A percentile compares a stretch with the other conserved stretches of the same genome.
phyloP scores from a whole-genome alignment of 768 basidiomycete species.

The Trametopsis cervina region DNA sequence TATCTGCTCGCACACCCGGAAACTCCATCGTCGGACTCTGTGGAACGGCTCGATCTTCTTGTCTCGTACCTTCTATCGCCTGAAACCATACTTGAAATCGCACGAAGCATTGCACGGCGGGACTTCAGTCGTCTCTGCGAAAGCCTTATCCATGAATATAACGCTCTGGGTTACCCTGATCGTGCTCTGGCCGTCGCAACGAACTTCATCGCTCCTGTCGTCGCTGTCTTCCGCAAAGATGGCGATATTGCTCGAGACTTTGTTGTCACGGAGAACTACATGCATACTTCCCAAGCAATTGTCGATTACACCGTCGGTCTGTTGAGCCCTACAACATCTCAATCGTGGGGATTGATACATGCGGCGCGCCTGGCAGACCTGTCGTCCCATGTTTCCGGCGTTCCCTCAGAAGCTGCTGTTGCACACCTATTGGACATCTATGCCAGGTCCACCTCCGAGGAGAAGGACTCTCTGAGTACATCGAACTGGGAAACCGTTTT shows the following conservation, averaged over 20 bases:
- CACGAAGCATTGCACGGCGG: not conserved
- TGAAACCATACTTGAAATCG: not conserved
- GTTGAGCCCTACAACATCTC: not conserved
- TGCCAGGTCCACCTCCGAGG: not conserved
- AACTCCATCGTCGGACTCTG: not conserved
- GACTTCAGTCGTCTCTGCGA: not conserved
- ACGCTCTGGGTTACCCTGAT: not conserved
- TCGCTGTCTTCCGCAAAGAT: not conserved
- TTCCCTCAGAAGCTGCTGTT: not conserved
- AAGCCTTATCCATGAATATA: constrained; percentile 2
- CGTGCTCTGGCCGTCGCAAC: not conserved
- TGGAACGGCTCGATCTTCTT: not conserved
- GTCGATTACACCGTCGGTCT: not conserved
- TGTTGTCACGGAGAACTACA: not conserved
- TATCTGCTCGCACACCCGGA: constrained; percentile 1
- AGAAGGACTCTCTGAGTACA: not conserved
- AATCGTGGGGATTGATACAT: not conserved
- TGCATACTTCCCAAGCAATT: not conserved
- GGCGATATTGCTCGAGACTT: not conserved
- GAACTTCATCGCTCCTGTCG: not conserved
- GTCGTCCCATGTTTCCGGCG: not conserved
- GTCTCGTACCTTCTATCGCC: not conserved
- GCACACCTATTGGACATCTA: not conserved
- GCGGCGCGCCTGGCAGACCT: not conserved
- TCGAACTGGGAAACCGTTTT: not conserved